A percentile compares a stretch with the other conserved stretches of the same genome.
Evolutionary conservation across 2,329 filamentous ascomycete species (phyloP).

Genomic region (Hypoxylon sp.): DNA sequence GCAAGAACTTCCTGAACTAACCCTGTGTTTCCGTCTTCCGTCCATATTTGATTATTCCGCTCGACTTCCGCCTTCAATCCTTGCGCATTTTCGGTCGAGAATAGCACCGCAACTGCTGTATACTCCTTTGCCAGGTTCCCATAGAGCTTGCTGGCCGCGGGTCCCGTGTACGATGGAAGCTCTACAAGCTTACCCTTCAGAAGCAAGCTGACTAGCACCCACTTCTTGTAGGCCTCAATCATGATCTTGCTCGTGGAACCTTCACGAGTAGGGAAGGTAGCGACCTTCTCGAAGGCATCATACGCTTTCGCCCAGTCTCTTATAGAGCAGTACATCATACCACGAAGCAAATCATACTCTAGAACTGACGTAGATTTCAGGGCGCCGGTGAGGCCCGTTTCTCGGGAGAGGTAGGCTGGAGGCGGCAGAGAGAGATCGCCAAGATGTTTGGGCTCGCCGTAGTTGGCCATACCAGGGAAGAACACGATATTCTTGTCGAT

Average conservation of each 20-base stretch:
- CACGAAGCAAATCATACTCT: constrained; percentile 76
- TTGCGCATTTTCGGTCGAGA: constrained; percentile 68
- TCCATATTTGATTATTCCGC: constrained; percentile 71
- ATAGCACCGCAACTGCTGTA: constrained; percentile 76
- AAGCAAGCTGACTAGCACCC: constrained; percentile 83
- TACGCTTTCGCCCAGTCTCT: constrained; percentile 75
- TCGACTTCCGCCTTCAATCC: constrained; percentile 76
- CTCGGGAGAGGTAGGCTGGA: constrained; percentile 71
- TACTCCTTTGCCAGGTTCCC: constrained; percentile 77
- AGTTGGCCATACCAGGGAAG: constrained; percentile 66
- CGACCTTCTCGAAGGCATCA: constrained; percentile 73
- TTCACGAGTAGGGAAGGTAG: constrained; percentile 77
- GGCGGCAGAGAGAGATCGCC: constrained; percentile 65
- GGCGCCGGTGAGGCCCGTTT: constrained; percentile 70
- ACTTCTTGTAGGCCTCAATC: constrained; percentile 93
- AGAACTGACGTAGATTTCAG: constrained; percentile 70
- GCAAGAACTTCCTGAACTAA: constrained; percentile 78
- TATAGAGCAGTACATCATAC: constrained; percentile 74
- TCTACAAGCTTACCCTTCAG: constrained; percentile 72
- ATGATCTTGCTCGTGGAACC: constrained; percentile 80
- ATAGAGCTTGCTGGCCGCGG: constrained; percentile 61
- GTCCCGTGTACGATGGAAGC: constrained; percentile 70
- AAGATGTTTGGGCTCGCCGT: constrained; percentile 58
- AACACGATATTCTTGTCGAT: constrained; percentile 77
- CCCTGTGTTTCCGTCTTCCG: constrained; percentile 78